Evolutionary conservation across 2,329 filamentous ascomycete genomes (phyloP), one percentile per base, ranked within the genome.

Genomic region (Dendrostoma leiphaemia): DNA sequence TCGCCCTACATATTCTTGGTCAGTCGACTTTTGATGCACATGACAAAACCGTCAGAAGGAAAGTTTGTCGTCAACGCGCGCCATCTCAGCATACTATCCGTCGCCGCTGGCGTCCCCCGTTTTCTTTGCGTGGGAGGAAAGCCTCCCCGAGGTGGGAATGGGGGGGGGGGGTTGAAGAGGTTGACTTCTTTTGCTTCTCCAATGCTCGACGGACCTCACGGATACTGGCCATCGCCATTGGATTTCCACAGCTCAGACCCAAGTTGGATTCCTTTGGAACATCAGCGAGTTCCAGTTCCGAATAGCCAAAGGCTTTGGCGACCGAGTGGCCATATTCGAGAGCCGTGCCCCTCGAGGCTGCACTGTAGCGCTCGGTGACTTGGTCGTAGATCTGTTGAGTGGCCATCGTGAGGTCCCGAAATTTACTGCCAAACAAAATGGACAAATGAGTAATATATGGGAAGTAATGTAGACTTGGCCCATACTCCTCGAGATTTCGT

Each of bases 231-330:
- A 77, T 67, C 4, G 74, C 77, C 4, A 80, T 54, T 2, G 80
- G 79, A 51, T 82, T 82, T 6, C 80, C 79, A 51, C 79, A 83
- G 67, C 76, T 77, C 4, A 82, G 62, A 0, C 79, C 80, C 3
- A 82, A 67, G 59, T 82, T 82, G 24, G 79, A 67, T 38, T 72
- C 74, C 8, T 70, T 58, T 0, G 79, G 78, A 28, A 77, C 71
- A n/a, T 59, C 64, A 17, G 65, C 62, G 1, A 82, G 73, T 48
- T 82, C 77, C 28, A 76, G 69, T 8, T 71, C 67, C 12, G 69
- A 69, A 63, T 83, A 83, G 3, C 80, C 80, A 60, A 83, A 82
- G 0, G 80, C 73, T 47, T 70, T 70, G 26, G 80, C 79, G 10
- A 81, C 71, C 4, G 69, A 62, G 32, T 69, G 63, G 52, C 68